Evolutionary conservation across 164 flowering plant genomes (phyloP).

Genomic region (Magnolia changhungtana): DNA sequence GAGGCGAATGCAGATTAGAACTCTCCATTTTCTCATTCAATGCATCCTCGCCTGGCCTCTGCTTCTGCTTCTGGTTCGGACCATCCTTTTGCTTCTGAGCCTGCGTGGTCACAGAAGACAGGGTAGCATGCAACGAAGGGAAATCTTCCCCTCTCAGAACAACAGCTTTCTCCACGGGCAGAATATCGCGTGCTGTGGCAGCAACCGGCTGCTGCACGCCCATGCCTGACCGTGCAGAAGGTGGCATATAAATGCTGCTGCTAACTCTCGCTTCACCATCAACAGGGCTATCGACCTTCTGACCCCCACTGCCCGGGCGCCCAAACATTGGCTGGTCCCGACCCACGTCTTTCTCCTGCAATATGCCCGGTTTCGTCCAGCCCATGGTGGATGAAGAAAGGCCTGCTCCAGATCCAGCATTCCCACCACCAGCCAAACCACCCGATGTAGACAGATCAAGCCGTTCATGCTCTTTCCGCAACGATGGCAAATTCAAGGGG

Average conservation of each 20-base stretch:
- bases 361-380: conserved; percentile 70
- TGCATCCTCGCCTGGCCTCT: conserved; percentile 29
- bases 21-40: conserved; percentile 32
- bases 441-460: conserved; percentile 54
- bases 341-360: conserved; percentile 45
- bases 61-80: conserved; percentile 52
- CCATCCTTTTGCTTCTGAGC: conserved; percentile 56
- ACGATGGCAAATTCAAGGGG: conserved; percentile 95
- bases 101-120: conserved; percentile 37
- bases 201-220: conserved; percentile 22
- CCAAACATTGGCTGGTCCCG: conserved; percentile 17
- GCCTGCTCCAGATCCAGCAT: conserved; percentile 60
- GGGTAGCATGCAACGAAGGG: conserved; percentile 70
- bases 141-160: conserved; percentile 95
- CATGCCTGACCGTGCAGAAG: conserved; percentile 42
- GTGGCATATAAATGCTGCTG: conserved; percentile 55
- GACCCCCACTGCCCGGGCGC: conserved; percentile 17
- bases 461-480: conserved; percentile 86
- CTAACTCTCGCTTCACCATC: conserved; percentile 26
- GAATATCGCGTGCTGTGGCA: conserved; percentile 12
- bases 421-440: conserved; percentile 45
- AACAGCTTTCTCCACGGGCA: conserved; percentile 41
- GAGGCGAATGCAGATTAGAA: conserved; percentile 21
- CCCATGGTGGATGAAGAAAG: conserved; percentile 74
- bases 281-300: conserved; percentile 23